A percentile compares a stretch with the other conserved stretches of the same genome.
These are phyloP conservation scores for Sphaerulina vaccinii DNA, from an alignment of 2,329 filamentous ascomycete species.

Conservation along the genomic window DNA sequence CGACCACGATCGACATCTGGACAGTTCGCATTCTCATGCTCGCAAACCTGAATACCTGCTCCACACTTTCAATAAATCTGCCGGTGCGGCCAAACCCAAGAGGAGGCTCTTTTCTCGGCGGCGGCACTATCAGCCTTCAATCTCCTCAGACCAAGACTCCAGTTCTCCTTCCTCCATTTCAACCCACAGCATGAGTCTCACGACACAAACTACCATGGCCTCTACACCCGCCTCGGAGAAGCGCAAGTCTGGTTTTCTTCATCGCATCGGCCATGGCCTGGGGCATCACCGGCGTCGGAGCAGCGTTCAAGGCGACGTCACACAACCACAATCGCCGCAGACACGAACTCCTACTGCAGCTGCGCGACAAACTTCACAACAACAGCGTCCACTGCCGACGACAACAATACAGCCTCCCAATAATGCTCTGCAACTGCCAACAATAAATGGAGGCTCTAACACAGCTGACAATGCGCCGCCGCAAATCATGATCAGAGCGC, in stretches of 20 bases:
- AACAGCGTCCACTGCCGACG: background rate
- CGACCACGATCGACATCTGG: conserved; percentile 9
- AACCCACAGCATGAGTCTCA: conserved; percentile 20
- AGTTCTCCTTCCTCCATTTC: conserved; percentile 16
- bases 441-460: conserved; percentile 12
- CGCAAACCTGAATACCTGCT: conserved; percentile 10
- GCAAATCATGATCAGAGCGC: conserved; percentile 12
- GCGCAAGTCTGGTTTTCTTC: conserved; percentile 22
- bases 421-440: conserved; percentile 4
- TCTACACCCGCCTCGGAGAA: conserved; percentile 23
- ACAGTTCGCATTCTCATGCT: background rate
- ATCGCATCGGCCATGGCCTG: conserved; percentile 18
- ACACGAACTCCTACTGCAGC: conserved; percentile 14
- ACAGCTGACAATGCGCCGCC: conserved; percentile 7
- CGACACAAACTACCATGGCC: conserved; percentile 13
- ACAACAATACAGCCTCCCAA: background rate
- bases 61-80: conserved; percentile 11
- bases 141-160: conserved; percentile 16
- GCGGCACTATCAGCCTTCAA: conserved; percentile 13
- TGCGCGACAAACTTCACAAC: conserved; percentile 6
- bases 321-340: background rate
- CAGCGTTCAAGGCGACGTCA: conserved; percentile 10
- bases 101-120: conserved; percentile 10
- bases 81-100: conserved; percentile 13
- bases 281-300: conserved; percentile 22